Evolutionary conservation across 768 basidiomycete species (phyloP), one percentile per base, ranked within the genome.

Genomic region (Boletus speciosus): DNA sequence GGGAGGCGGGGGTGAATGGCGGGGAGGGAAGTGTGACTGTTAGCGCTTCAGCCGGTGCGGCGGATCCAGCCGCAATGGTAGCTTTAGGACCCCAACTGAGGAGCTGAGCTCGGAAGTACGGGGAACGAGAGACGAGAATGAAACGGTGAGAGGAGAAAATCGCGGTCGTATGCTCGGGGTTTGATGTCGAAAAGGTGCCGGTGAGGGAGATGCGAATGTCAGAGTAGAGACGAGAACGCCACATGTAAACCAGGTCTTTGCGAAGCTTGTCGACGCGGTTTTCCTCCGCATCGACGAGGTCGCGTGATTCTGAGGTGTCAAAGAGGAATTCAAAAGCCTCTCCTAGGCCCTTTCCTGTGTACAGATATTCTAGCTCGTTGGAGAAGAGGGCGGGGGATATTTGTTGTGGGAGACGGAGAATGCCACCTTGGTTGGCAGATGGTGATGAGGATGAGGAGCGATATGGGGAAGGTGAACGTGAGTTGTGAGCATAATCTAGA

Each of bases 161-260:
- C 23, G 88, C 88, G 1, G 87, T 93, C 2, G 86, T 80, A 51
- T 76, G 80, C 52, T 89, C 86, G 52, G 85, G 83, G 51, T 80
- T 79, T 1, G 78, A 67, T 1, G 84, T 81, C 1, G 81, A 84
- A 61, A 84, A 86, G 53, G 79, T 83, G 45, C 86, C 86, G 0
- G 83, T 81, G 56, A 95, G 81, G 0, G 86, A 80, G 51, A 98
- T 85, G 49, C 88, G 83, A 23, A 96, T 83, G 70, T 98, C 96
- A 2, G 93, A 91, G 68, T 94, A 98, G 16, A 98, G 83, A 46
- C 93, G 84, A 12, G 89, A 90, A 32, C 96, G 76, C 96, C 95
- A 98, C 93, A 94, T 96, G 76, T 88, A 97, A 23, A 95, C 90
- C 29, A 97, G 78, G 65, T 98, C 96, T 71, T 93, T 92, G 56